phyloP scores from a whole-genome alignment of 768 basidiomycete genomes.

The Imleria badia region DNA sequence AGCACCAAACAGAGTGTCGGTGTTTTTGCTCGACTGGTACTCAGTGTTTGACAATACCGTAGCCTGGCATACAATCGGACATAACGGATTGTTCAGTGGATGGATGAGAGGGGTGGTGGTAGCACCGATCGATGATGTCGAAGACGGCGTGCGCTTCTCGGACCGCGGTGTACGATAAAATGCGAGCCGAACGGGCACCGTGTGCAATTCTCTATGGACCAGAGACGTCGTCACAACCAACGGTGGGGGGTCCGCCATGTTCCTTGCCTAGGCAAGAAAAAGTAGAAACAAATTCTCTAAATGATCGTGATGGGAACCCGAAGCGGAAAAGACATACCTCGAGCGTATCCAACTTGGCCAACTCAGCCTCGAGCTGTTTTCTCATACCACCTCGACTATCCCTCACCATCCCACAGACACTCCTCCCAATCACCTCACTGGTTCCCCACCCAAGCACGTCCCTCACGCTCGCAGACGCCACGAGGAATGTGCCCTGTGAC shows the following conservation, averaged over 20 bases:
- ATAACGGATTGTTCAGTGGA: constrained; percentile 16
- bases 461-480: constrained; percentile 48
- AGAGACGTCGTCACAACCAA: constrained; percentile 33
- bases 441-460: constrained; percentile 67
- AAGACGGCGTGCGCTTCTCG: not conserved
- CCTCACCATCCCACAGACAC: constrained; percentile 39
- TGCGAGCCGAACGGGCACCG: constrained; percentile 33
- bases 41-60: constrained; percentile 17
- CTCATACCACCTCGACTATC: constrained; percentile 18
- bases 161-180: constrained; percentile 37
- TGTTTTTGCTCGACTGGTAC: not conserved
- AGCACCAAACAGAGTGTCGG: not conserved
- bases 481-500: constrained; percentile 47
- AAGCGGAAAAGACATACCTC: constrained; percentile 14
- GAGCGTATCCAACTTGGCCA: constrained; percentile 20
- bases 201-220: constrained; percentile 37
- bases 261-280: not conserved
- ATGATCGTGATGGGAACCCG: not conserved
- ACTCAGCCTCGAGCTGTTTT: constrained; percentile 28
- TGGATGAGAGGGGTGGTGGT: constrained; percentile 13
- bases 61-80: constrained; percentile 32
- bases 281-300: not conserved
- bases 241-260: constrained; percentile 14
- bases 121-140: not conserved
- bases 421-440: constrained; percentile 52